Percentiles rank a stretch among this genome's conserved stretches.
phyloP scores from a whole-genome alignment of 345 rosid genomes.

The Populus ilicifolia region DNA sequence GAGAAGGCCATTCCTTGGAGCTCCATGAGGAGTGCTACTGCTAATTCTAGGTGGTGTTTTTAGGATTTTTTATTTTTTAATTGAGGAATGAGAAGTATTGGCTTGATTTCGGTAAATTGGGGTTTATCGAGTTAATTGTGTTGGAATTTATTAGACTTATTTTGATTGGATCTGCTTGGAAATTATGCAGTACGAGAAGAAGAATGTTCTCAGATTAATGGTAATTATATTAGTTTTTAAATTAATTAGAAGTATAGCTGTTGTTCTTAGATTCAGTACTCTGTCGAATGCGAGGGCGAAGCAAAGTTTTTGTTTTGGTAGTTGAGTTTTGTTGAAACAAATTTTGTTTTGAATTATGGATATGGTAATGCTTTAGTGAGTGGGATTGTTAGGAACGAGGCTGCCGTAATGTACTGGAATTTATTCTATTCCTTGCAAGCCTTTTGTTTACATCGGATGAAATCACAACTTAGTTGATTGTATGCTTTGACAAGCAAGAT shows the following conservation, averaged over 20 bases:
- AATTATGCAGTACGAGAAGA: not conserved
- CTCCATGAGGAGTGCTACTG: slow-evolving; percentile 42
- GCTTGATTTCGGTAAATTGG: not conserved
- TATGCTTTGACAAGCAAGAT: not conserved
- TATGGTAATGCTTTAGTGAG: not conserved
- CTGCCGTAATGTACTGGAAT: not conserved
- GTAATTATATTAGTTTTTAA: not conserved
- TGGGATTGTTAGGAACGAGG: not conserved
- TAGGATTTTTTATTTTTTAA: not conserved
- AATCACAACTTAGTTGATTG: not conserved
- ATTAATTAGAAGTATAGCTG: too few species aligned
- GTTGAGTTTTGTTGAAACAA: not conserved
- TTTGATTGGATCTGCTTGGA: not conserved
- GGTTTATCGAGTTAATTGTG: not conserved
- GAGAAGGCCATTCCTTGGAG: slow-evolving; percentile 47
- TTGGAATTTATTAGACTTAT: not conserved
- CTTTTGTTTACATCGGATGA: not conserved
- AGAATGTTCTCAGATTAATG: not conserved
- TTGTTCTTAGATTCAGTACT: not conserved
- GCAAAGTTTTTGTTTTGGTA: not conserved
- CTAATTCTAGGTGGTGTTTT: not conserved
- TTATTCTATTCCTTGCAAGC: not conserved
- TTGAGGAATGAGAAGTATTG: not conserved
- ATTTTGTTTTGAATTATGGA: not conserved
- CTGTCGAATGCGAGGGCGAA: not conserved